phyloP scores from a whole-genome alignment of 805 yeast genomes.

The Kuraishia capsulata region DNA sequence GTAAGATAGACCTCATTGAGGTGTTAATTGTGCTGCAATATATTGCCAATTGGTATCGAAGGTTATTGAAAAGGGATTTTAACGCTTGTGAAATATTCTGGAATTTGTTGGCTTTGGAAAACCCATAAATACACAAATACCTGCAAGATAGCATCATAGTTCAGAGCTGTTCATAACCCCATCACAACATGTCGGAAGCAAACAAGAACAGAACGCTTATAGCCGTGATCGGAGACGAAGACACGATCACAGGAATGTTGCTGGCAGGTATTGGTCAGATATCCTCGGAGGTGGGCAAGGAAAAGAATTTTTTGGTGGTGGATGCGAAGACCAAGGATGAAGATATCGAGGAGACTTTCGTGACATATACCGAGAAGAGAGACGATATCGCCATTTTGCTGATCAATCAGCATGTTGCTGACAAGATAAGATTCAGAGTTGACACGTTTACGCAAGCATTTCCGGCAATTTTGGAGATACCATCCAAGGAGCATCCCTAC shows the following conservation, averaged over 20 bases:
- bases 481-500: conserved; percentile 97
- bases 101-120: too few relatives aligned
- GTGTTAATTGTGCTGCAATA: too few relatives aligned
- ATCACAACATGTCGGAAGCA: conserved; percentile 13
- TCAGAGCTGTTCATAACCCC: too few relatives aligned
- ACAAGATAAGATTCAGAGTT: conserved; percentile 71
- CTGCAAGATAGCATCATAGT: too few relatives aligned
- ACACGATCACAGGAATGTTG: conserved; percentile 90
- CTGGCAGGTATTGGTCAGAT: conserved; percentile 95
- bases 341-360: conserved; percentile 67
- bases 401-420: conserved; percentile 94
- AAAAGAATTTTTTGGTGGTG: conserved; percentile 72
- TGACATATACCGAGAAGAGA: conserved; percentile 60
- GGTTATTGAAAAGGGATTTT: too few relatives aligned
- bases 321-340: conserved; percentile 74
- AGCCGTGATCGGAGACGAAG: conserved; percentile 97
- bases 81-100: too few relatives aligned
- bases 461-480: conserved; percentile 94
- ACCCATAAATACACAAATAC: too few relatives aligned
- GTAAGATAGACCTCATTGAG: too few relatives aligned
- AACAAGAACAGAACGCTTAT: conserved; percentile 69
- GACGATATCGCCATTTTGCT: conserved; percentile 88
- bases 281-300: conserved; percentile 47
- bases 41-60: too few relatives aligned
- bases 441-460: conserved; percentile 85